phyloP scores from a whole-genome alignment of 495 filamentous ascomycete species.

The Penicillium coprophilum region DNA sequence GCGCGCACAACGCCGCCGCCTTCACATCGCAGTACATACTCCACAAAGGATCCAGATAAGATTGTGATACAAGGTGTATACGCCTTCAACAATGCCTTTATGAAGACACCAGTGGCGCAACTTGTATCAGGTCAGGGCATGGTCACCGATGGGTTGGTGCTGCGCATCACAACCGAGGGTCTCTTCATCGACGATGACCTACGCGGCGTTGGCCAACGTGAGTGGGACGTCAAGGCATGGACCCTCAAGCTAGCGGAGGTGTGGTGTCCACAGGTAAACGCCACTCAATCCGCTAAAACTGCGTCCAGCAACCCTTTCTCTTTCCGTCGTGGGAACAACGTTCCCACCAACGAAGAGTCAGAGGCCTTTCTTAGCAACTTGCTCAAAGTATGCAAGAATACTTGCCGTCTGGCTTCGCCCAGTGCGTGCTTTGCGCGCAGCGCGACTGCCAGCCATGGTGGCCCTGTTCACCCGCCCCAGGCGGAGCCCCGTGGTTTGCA shows the following conservation, averaged over 20 bases:
- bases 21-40: conserved; percentile 70
- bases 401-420: conserved; percentile 51
- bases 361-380: conserved; percentile 59
- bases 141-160: conserved; percentile 82
- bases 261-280: conserved; percentile 63
- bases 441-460: conserved; percentile 17
- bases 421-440: conserved; percentile 32
- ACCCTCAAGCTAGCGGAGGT: conserved; percentile 90
- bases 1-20: conserved; percentile 84
- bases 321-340: conserved; percentile 42
- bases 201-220: conserved; percentile 78
- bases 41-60: conserved; percentile 88
- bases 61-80: conserved; percentile 92
- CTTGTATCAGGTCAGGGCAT: conserved; percentile 71
- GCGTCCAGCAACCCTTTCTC: conserved; percentile 35
- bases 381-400: conserved; percentile 60
- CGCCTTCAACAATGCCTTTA: conserved; percentile 79
- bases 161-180: conserved; percentile 83
- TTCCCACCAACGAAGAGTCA: conserved; percentile 61
- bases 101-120: conserved; percentile 75
- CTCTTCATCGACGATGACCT: conserved; percentile 96
- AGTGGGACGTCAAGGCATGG: conserved; percentile 99
- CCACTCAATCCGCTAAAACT: conserved; percentile 22
- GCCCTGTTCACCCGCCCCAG: conserved; percentile 18
- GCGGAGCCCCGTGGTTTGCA: conserved; percentile 65